A percentile compares a stretch with the other conserved stretches of the same genome.
Evolutionary conservation across 495 filamentous ascomycete species (phyloP).

Genomic region (Xylaria intraflava): DNA sequence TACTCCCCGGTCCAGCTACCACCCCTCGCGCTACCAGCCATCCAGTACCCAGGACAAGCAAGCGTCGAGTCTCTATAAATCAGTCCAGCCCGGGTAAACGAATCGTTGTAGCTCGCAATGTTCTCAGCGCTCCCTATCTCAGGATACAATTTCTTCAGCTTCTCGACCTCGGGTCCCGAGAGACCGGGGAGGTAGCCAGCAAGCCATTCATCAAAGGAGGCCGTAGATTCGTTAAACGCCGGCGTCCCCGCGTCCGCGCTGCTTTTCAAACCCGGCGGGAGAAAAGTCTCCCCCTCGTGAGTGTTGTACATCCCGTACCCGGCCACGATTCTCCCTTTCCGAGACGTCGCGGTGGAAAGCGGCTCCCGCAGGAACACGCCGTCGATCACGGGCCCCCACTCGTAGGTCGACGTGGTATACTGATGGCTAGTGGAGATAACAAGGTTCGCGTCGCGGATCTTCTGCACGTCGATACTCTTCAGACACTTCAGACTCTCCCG

Average conservation of each 20-base stretch:
- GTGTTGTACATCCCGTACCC: constrained; percentile 53
- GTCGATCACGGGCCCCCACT: constrained; percentile 56
- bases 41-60: constrained; percentile 54
- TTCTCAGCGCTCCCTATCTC: constrained; percentile 36
- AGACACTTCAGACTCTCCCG: constrained; percentile 41
- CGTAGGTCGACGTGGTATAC: constrained; percentile 48
- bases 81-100: constrained; percentile 44
- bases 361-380: constrained; percentile 43
- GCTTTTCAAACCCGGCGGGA: constrained; percentile 42
- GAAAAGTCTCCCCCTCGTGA: constrained; percentile 55
- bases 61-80: constrained; percentile 55
- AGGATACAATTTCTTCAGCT: constrained; percentile 42
- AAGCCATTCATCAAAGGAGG: constrained; percentile 46
- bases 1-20: constrained; percentile 53
- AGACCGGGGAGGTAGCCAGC: constrained; percentile 46
- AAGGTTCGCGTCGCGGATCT: constrained; percentile 42
- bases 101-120: constrained; percentile 38
- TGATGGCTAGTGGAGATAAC: constrained; percentile 39
- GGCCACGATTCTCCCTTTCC: constrained; percentile 39
- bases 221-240: constrained; percentile 5
- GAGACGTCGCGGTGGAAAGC: constrained; percentile 36
- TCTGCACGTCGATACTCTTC: constrained; percentile 44
- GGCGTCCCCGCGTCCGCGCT: not conserved
- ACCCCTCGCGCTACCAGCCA: constrained; percentile 37
- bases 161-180: constrained; percentile 28